phyloP scores from a whole-genome alignment of 306 rosid genomes.

The Cucurbita ficifolia region DNA sequence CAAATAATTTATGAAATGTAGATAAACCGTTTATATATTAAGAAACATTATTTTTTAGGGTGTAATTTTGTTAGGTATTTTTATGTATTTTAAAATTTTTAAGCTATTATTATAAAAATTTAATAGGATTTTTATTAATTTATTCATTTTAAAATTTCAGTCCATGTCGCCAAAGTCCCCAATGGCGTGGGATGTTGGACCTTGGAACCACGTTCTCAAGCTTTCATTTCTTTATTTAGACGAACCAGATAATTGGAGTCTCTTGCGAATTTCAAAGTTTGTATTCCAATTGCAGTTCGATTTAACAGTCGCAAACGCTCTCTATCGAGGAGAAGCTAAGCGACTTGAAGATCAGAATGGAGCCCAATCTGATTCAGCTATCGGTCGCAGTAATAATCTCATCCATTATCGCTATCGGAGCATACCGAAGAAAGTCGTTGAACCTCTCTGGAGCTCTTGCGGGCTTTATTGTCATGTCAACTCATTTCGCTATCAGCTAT shows the following conservation, averaged over 20 bases:
- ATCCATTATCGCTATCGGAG: conserved; percentile 32
- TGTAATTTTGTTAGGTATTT: too few relatives aligned
- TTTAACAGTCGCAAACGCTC: background rate
- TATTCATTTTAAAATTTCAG: too few relatives aligned
- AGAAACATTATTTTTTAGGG: too few relatives aligned
- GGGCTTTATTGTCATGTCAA: conserved; percentile 54
- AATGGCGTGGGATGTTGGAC: background rate
- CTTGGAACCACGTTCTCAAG: background rate
- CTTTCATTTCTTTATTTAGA: background rate
- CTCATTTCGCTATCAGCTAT: conserved; percentile 44
- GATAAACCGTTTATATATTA: too few relatives aligned
- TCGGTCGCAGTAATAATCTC: conserved; percentile 30
- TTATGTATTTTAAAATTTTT: too few relatives aligned
- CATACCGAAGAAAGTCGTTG: conserved; percentile 52
- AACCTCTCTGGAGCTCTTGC: conserved; percentile 62
- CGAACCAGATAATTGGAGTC: background rate
- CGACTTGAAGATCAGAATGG: conserved; percentile 12
- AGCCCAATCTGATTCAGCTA: conserved; percentile 18
- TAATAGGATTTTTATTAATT: too few relatives aligned
- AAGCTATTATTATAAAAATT: too few relatives aligned
- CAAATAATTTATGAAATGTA: too few relatives aligned
- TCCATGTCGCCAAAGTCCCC: background rate
- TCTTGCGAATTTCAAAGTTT: background rate
- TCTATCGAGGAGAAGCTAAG: background rate
- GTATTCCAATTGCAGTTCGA: background rate